A percentile compares a stretch with the other conserved stretches of the same genome.
Conservation (phyloP, 257 asterid species). For the Solanum stenotomum region DNA sequence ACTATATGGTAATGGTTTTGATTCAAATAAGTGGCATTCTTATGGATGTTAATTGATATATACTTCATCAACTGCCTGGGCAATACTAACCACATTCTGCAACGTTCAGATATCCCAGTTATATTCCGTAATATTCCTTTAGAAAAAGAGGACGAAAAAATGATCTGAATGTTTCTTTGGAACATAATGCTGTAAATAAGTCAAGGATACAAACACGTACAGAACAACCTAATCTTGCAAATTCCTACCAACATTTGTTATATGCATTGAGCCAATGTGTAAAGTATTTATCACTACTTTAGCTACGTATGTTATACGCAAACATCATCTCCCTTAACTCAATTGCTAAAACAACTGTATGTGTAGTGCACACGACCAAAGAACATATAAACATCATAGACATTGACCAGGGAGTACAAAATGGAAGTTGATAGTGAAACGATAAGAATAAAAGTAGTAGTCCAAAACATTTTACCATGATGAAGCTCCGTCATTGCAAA, state of each 20-base stretch:
- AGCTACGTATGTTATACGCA: neutral
- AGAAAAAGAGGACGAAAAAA: neutral
- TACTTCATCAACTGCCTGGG: neutral
- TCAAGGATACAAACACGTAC: neutral
- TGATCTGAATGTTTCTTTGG: neutral
- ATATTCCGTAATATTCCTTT: neutral
- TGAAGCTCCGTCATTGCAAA: conserved; percentile 98
- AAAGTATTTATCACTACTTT: neutral
- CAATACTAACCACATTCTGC: neutral
- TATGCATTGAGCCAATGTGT: neutral
- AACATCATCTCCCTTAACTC: neutral
- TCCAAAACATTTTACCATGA: conserved; percentile 55
- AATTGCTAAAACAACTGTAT: neutral
- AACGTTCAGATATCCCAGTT: neutral
- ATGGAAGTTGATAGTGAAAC: neutral
- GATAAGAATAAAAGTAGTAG: conserved; percentile 1
- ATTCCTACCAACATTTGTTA: neutral
- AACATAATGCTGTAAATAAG: neutral
- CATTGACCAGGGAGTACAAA: neutral
- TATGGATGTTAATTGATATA: neutral
- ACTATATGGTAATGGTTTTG: neutral
- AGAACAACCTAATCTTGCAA: neutral
- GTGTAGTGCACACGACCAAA: neutral
- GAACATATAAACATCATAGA: neutral
- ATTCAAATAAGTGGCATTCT: neutral